Conservation (phyloP, 1,284 basidiomycete genomes). For the Psilocybe mexicana region DNA sequence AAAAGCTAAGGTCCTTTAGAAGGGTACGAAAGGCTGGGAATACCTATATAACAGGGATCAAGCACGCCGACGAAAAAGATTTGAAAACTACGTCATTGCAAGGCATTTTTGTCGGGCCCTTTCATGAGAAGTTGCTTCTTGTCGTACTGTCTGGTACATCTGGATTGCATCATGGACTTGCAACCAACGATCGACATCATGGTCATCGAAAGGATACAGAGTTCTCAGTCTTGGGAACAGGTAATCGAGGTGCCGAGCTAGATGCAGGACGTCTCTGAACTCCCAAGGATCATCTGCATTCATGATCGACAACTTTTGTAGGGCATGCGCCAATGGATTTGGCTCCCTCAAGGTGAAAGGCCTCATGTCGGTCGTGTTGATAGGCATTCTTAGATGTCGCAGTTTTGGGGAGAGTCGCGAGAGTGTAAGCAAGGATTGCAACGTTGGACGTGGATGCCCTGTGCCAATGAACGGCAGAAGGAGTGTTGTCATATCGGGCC, state of each 20-base stretch:
- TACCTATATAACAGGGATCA: too few relatives aligned
- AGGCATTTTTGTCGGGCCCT: background rate
- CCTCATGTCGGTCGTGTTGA: slow-evolving; percentile 20
- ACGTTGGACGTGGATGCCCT: slow-evolving; percentile 19
- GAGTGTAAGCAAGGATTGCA: slow-evolving; percentile 19
- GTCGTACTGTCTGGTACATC: slow-evolving; percentile 29
- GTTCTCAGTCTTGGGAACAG: slow-evolving; percentile 22
- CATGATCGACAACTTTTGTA: slow-evolving; percentile 23
- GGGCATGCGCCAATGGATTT: slow-evolving; percentile 14
- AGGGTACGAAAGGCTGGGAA: background rate
- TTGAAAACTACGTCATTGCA: background rate
- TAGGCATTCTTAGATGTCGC: slow-evolving; percentile 23
- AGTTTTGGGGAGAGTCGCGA: slow-evolving; percentile 22
- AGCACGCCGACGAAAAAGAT: too few relatives aligned
- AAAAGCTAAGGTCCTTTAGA: too few relatives aligned
- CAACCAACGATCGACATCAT: slow-evolving; percentile 25
- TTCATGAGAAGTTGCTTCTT: slow-evolving; percentile 19
- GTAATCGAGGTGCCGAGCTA: slow-evolving; percentile 27
- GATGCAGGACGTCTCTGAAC: slow-evolving; percentile 22
- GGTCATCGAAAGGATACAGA: slow-evolving; percentile 18
- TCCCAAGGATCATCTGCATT: slow-evolving; percentile 26
- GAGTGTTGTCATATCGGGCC: slow-evolving; percentile 24
- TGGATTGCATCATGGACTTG: slow-evolving; percentile 28
- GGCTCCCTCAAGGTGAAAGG: slow-evolving; percentile 13
- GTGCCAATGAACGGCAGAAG: slow-evolving; percentile 22